phyloP scores from a whole-genome alignment of 768 basidiomycete species.

The Suillus occidentalis region DNA sequence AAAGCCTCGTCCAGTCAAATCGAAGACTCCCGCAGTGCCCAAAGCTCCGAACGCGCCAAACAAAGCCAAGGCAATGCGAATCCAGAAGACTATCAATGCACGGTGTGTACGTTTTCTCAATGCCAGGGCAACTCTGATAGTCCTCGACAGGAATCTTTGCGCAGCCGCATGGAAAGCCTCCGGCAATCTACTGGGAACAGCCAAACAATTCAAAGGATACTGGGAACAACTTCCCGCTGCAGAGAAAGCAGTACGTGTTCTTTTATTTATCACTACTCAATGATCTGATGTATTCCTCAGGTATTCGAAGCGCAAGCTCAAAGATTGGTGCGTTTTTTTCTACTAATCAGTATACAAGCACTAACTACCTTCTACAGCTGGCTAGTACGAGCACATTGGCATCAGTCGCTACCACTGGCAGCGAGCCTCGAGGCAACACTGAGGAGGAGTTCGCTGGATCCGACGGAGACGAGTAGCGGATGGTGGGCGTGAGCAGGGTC shows the following conservation, averaged over 20 bases:
- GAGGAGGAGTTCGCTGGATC: neutral
- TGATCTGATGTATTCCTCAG: neutral
- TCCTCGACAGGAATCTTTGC: neutral
- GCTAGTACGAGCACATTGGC: neutral
- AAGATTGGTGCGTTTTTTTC: neutral
- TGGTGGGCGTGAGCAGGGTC: neutral
- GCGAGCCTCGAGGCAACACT: neutral
- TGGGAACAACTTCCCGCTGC: neutral
- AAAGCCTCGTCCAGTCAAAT: neutral
- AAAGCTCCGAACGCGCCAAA: neutral
- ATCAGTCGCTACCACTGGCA: neutral
- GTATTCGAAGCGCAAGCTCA: neutral
- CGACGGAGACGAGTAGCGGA: neutral
- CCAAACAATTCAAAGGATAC: neutral
- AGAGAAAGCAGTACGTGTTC: neutral
- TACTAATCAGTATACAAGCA: neutral
- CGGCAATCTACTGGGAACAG: neutral
- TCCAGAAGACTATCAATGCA: neutral
- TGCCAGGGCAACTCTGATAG: neutral
- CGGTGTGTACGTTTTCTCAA: neutral
- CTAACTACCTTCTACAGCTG: neutral
- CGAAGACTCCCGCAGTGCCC: neutral
- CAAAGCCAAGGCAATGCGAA: neutral
- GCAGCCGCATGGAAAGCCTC: neutral
- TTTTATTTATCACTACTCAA: neutral